Base-by-base conservation (phyloP, 208 protist species). In the Porcisia hertigi region DNA sequence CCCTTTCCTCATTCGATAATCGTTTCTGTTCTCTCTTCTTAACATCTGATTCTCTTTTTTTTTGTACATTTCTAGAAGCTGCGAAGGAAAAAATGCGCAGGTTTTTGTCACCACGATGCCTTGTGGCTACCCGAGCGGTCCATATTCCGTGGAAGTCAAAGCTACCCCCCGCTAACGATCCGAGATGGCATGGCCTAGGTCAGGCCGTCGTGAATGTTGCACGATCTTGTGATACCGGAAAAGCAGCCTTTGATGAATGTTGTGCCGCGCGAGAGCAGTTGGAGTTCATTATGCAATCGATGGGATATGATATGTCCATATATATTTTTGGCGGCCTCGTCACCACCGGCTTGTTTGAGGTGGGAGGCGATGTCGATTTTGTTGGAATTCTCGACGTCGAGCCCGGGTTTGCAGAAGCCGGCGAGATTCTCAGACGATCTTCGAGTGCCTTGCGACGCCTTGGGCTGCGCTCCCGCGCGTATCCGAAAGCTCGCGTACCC, bases 311-410 rank as follows among this genome's bases (percentile, higher is more conserved):
- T 77, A 88, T 94, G 79, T 90, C 86, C 66, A 87, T 97, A 14
- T 96, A 87, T 75, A 92, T 94, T 64, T 97, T 97, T 84, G 94
- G 94, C 43, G 94, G 94, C 43, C 80, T 97, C 23, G 86, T 92
- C 8, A 93, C 88, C 18, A 77, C 95, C 11, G 86, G 90, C 4
- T 63, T 97, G 23, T 79, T 96, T 25, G 92, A 97, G 59, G 91
- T 93, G 45, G 92, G 91, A 49, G 94, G 94, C 25, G 94, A 97
- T 67, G 87, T 93, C 16, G 94, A 97, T 80, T 96, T 97, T 87
- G 91, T 94, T 23, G 92, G 89, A 23, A 91, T 97, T 63, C 77
- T 86, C 20, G 94, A 97, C 73, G 81, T 96, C 49, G 92, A 97
- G 73, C 92, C 94, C 60, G 86, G 85, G 25, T 82, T 92, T 83